These are phyloP conservation scores for Strobilomyces echinocephalus DNA, from an alignment of 768 basidiomycete species.

Conservation along the genomic window DNA sequence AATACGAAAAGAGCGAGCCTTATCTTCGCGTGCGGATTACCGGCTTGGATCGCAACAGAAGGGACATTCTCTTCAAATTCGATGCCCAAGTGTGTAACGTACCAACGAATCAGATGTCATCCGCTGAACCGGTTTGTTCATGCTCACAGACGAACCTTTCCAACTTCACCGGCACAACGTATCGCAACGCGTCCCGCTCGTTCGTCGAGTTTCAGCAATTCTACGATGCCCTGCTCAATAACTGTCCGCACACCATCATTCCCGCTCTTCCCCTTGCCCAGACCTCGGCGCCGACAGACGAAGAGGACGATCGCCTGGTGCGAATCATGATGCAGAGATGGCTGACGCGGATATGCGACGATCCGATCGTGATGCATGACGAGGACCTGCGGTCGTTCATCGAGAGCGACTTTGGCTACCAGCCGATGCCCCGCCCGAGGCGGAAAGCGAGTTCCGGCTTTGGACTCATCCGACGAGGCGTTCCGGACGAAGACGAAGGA, in stretches of 20 bases:
- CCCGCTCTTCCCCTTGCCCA: slow-evolving; percentile 95
- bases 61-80: slow-evolving; percentile 90
- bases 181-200: slow-evolving; percentile 91
- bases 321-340: slow-evolving; percentile 93
- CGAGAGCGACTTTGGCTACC: slow-evolving; percentile 96
- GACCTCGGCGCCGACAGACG: slow-evolving; percentile 94
- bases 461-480: slow-evolving; percentile 68
- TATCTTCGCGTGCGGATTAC: slow-evolving; percentile 89
- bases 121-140: not conserved
- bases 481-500: slow-evolving; percentile 93
- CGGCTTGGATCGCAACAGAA: slow-evolving; percentile 87
- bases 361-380: slow-evolving; percentile 80
- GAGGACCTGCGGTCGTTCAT: slow-evolving; percentile 94
- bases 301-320: slow-evolving; percentile 96
- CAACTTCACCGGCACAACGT: slow-evolving; percentile 83
- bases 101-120: not conserved
- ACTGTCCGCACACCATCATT: slow-evolving; percentile 93
- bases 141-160: slow-evolving; percentile 78
- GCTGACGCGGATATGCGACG: slow-evolving; percentile 90
- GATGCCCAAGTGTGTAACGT: slow-evolving; percentile 75
- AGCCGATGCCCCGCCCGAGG: slow-evolving; percentile 71
- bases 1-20: slow-evolving; percentile 72
- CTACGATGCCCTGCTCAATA: slow-evolving; percentile 83
- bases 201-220: slow-evolving; percentile 94
- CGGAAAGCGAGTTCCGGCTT: slow-evolving; percentile 74